phyloP scores from a whole-genome alignment of 2,329 filamentous ascomycete species.

The Teratosphaeria destructans region DNA sequence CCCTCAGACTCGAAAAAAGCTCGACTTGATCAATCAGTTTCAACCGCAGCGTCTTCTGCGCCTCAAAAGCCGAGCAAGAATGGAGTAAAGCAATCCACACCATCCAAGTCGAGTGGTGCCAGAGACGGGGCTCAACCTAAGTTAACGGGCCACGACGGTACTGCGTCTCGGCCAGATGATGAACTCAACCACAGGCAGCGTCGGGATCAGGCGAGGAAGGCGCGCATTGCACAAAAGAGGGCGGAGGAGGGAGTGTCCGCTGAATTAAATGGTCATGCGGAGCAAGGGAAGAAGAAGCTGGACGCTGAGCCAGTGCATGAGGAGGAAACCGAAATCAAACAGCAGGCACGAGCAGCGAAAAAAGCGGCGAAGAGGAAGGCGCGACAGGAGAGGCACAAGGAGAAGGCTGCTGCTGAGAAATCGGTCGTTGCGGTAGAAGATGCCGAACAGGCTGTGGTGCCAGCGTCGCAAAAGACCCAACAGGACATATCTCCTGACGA shows the following conservation, averaged over 20 bases:
- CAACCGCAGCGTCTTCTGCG: background rate
- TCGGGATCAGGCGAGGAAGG: background rate
- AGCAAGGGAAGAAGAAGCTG: background rate
- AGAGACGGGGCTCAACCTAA: background rate
- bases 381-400: background rate
- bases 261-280: background rate
- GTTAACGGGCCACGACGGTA: background rate
- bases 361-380: background rate
- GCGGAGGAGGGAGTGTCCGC: background rate
- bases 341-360: background rate
- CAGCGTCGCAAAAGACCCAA: background rate
- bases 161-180: background rate
- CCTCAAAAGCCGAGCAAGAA: background rate
- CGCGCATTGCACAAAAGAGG: background rate
- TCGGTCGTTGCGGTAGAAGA: background rate
- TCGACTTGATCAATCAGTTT: background rate
- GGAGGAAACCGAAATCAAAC: background rate
- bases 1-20: conserved; percentile 3
- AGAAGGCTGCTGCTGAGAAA: background rate
- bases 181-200: background rate
- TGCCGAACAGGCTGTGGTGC: background rate
- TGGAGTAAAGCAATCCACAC: background rate
- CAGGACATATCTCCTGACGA: background rate
- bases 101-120: background rate
- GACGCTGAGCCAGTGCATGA: background rate